phyloP scores from a whole-genome alignment of 1,139 yeast species.

The Yamadazyma triangularis region DNA sequence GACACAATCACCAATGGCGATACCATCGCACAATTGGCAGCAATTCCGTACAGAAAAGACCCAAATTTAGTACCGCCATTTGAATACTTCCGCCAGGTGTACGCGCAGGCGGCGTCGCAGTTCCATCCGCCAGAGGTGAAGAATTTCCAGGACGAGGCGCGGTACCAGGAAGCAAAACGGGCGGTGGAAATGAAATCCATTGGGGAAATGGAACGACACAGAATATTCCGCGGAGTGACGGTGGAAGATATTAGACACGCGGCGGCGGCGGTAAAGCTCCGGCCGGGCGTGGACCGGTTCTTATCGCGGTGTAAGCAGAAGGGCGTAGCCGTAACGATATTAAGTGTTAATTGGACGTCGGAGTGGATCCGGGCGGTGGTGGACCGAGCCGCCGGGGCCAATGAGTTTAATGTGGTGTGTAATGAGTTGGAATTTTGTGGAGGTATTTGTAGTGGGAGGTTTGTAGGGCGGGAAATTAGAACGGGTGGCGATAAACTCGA shows the following conservation, averaged over 20 bases:
- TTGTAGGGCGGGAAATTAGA: slow-evolving; percentile 29
- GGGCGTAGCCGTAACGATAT: slow-evolving; percentile 37
- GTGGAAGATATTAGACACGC: slow-evolving; percentile 24
- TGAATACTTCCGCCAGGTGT: too few relatives aligned
- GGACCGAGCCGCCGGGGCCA: slow-evolving; percentile 15
- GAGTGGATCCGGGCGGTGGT: slow-evolving; percentile 43
- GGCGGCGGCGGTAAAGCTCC: slow-evolving; percentile 35
- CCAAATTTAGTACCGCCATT: slow-evolving; percentile 37
- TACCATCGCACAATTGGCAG: slow-evolving; percentile 51
- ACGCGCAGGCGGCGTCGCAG: too few relatives aligned
- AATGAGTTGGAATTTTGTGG: slow-evolving; percentile 48
- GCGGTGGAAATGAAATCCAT: slow-evolving; percentile 51
- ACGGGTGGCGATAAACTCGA: slow-evolving; percentile 61
- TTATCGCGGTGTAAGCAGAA: slow-evolving; percentile 17
- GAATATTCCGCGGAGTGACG: slow-evolving; percentile 44
- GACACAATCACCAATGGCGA: slow-evolving; percentile 61
- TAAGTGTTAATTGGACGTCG: slow-evolving; percentile 68
- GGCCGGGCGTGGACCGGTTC: slow-evolving; percentile 41
- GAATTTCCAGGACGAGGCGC: slow-evolving; percentile 27
- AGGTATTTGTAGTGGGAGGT: slow-evolving; percentile 38
- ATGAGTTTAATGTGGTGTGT: slow-evolving; percentile 31
- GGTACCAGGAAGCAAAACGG: slow-evolving; percentile 42
- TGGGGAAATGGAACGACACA: slow-evolving; percentile 32
- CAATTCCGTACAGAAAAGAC: slow-evolving; percentile 41
- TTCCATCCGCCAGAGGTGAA: slow-evolving; percentile 17